Percentiles rank a stretch among this genome's conserved stretches.
phyloP scores from a whole-genome alignment of 176 grass and related monocot species.

The Oryza longistaminata region DNA sequence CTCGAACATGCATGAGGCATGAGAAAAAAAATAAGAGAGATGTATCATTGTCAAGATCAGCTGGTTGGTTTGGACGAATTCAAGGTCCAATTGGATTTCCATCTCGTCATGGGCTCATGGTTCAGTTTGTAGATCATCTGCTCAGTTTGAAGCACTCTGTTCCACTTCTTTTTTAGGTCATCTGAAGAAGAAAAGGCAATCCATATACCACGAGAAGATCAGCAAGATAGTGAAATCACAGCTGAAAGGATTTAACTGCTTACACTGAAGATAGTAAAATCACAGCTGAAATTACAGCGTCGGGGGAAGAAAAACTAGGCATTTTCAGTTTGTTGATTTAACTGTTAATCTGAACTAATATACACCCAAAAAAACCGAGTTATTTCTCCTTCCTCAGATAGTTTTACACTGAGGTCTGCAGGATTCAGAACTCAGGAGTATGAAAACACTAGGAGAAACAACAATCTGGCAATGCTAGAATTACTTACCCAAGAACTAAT shows the following conservation, averaged over 20 bases:
- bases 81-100: neutral
- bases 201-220: neutral
- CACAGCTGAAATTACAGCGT: too few species aligned
- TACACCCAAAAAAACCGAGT: constrained; percentile 31
- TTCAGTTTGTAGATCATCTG: neutral
- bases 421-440: constrained; percentile 38
- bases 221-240: neutral
- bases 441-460: constrained; percentile 18
- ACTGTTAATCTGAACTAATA: constrained; percentile 21
- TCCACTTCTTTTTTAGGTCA: neutral
- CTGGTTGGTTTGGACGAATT: neutral
- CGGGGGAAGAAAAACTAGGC: neutral
- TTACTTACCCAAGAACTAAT: constrained; percentile 16
- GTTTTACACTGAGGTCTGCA: constrained; percentile 38
- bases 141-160: neutral
- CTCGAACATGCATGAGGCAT: too few species aligned
- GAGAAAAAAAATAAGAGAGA: neutral
- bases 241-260: neutral
- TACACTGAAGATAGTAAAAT: too few species aligned
- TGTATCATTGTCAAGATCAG: neutral
- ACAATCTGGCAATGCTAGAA: constrained; percentile 2
- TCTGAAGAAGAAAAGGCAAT: neutral
- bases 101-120: neutral
- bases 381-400: constrained; percentile 27
- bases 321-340: constrained; percentile 7